Conservation (phyloP, 2,329 filamentous ascomycete species). For the Nectriaceae sp. region DNA sequence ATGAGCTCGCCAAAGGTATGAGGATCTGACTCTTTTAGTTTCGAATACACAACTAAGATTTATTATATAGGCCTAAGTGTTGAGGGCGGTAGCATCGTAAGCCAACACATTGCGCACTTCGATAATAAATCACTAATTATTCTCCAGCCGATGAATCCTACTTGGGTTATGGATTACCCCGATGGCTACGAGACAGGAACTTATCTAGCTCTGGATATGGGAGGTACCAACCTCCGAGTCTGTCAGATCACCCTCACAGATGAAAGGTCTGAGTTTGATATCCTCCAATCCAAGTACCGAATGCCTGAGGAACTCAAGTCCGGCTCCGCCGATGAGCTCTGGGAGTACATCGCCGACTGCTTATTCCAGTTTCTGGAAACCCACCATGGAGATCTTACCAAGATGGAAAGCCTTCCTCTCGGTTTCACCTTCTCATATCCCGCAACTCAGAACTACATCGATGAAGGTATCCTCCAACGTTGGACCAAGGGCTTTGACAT, state of each 20-base stretch:
- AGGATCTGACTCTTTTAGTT: neutral
- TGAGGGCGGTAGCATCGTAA: conserved; percentile 89
- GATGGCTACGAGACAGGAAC: conserved; percentile 85
- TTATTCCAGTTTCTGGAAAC: conserved; percentile 87
- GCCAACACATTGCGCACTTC: conserved; percentile 35
- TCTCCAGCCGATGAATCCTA: conserved; percentile 89
- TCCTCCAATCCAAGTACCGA: conserved; percentile 93
- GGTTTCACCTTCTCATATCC: conserved; percentile 98
- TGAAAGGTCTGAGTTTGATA: conserved; percentile 86
- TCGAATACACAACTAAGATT: conserved; percentile 4
- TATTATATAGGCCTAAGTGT: conserved; percentile 68
- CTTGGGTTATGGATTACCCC: conserved; percentile 91
- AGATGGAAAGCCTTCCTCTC: conserved; percentile 69
- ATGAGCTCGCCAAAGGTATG: conserved; percentile 81
- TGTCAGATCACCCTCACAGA: conserved; percentile 90
- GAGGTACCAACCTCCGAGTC: conserved; percentile 92
- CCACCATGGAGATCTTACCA: conserved; percentile 69
- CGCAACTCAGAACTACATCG: conserved; percentile 89
- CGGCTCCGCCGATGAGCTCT: conserved; percentile 80
- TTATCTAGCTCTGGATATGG: conserved; percentile 91
- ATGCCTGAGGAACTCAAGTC: conserved; percentile 93
- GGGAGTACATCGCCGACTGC: conserved; percentile 94
- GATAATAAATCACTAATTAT: conserved; percentile 19
- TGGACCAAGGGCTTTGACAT: conserved; percentile 99
- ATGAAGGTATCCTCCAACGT: conserved; percentile 87